Percentiles rank a stretch among this genome's conserved stretches.
Conservation (phyloP, 2,329 filamentous ascomycete species). For the Cytospora piceae region DNA sequence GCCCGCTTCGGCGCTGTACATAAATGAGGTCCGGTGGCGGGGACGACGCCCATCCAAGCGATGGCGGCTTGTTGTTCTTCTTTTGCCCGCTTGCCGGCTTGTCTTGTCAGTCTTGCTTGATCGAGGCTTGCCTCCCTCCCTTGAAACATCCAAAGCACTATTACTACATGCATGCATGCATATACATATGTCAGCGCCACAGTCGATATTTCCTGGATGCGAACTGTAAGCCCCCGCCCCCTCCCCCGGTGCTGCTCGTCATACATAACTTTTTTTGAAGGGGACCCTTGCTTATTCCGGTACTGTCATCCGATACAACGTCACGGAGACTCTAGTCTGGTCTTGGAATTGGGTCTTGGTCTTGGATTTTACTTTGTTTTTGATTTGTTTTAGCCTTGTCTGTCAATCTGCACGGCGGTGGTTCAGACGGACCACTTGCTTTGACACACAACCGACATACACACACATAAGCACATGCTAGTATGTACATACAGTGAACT, state of each 20-base stretch:
- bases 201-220: background rate
- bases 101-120: background rate
- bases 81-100: background rate
- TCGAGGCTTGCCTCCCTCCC: background rate
- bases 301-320: constrained; percentile 4
- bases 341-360: background rate
- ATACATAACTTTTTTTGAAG: no score
- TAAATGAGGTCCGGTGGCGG: background rate
- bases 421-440: background rate
- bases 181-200: background rate
- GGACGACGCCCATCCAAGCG: background rate
- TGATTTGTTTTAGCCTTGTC: background rate
- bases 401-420: background rate
- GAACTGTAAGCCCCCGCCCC: no score
- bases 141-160: no score
- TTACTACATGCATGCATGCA: no score
- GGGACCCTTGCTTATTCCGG: background rate
- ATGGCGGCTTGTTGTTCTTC: background rate
- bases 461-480: background rate
- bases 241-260: background rate
- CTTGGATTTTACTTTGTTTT: background rate
- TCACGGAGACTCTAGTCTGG: background rate
- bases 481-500: background rate
- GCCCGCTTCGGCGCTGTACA: background rate
- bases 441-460: background rate